Evolutionary conservation across 495 filamentous ascomycete genomes (phyloP), one percentile per base, ranked within the genome.

Genomic region (Tetracladium setigerum): DNA sequence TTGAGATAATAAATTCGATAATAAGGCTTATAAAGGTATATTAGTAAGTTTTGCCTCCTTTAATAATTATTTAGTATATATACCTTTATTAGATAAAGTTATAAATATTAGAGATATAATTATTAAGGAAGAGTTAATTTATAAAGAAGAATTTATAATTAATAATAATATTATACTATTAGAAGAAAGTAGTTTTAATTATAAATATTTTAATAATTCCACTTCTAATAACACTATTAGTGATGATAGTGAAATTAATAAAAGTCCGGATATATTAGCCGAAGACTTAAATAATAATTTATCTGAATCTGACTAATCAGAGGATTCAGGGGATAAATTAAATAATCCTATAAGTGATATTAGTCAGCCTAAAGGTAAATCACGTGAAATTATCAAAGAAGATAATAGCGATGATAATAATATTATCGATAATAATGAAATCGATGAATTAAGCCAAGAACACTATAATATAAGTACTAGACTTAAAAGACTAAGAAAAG

Each of bases 221-320:
- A 41, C 19, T 8, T 22, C 10, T 41, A 41, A 5, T 5, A 17
- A 22, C 30, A 8, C 14, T 41, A 41, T 6, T 24, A 4, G 5
- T 41, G 30, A 17, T 41, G 30, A 5, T 24, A 5, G 30, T 18
- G 30, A 18, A 24, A 7, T n/a, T n/a, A n/a, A n/a, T n/a, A n/a
- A n/a, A n/a, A n/a, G n/a, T n/a, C n/a, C n/a, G n/a, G n/a, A n/a
- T 41, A 24, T 22, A 22, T 14, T 41, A 41, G 38, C 19, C 14
- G 18, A 41, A 41, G 10, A 22, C 35, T 18, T 36, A 46, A 37
- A 14, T 36, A 17, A 36, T 35, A 36, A 18, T 46, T 4, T 7
- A 35, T n/a, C n/a, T 46, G 37, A 46, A 37, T 36, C 15, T 34
- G 9, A 49, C 30, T 41, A n/a, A 37, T 38, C 42, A 49, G 34